Percentiles rank a stretch among this genome's conserved stretches.
Conservation (phyloP, 495 filamentous ascomycete genomes). For the Viridothelium virens region DNA sequence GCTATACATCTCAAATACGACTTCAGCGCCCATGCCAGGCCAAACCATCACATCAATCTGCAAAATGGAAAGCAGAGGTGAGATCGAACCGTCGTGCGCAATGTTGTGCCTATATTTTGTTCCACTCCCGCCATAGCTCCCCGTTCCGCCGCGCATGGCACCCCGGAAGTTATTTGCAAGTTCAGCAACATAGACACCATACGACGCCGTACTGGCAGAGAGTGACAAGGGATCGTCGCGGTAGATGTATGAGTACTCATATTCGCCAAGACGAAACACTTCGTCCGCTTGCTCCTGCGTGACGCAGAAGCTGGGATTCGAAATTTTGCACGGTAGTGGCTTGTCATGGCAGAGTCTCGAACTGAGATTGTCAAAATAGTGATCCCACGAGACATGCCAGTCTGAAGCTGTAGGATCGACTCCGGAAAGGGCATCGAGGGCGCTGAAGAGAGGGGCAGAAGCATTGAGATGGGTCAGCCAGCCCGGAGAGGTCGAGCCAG, state of each 20-base stretch:
- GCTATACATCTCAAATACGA: slow-evolving; percentile 59
- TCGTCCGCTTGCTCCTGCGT: slow-evolving; percentile 47
- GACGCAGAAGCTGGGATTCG: slow-evolving; percentile 46
- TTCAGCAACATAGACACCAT: slow-evolving; percentile 59
- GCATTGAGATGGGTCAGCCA: slow-evolving; percentile 54
- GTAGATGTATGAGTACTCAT: slow-evolving; percentile 63
- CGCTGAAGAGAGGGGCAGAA: slow-evolving; percentile 42
- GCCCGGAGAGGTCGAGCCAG: slow-evolving; percentile 35
- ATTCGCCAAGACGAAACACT: slow-evolving; percentile 61
- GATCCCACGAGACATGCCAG: slow-evolving; percentile 59
- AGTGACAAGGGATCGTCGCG: slow-evolving; percentile 52
- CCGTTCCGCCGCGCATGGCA: slow-evolving; percentile 14
- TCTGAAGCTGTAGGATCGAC: slow-evolving; percentile 44
- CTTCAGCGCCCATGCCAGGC: slow-evolving; percentile 65
- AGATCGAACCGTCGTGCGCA: slow-evolving; percentile 61
- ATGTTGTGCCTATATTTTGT: slow-evolving; percentile 58
- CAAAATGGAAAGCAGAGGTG: slow-evolving; percentile 52
- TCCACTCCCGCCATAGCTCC: slow-evolving; percentile 24
- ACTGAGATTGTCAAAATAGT: slow-evolving; percentile 68
- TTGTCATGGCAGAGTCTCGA: slow-evolving; percentile 59
- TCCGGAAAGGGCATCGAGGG: slow-evolving; percentile 53
- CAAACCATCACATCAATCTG: slow-evolving; percentile 63
- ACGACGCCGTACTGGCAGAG: slow-evolving; percentile 43
- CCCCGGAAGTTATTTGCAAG: slow-evolving; percentile 51
- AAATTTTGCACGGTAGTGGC: slow-evolving; percentile 52